Evolutionary conservation across 106 monocot species (phyloP), one percentile per base, ranked within the genome.

Genomic region (Allium cepa): DNA sequence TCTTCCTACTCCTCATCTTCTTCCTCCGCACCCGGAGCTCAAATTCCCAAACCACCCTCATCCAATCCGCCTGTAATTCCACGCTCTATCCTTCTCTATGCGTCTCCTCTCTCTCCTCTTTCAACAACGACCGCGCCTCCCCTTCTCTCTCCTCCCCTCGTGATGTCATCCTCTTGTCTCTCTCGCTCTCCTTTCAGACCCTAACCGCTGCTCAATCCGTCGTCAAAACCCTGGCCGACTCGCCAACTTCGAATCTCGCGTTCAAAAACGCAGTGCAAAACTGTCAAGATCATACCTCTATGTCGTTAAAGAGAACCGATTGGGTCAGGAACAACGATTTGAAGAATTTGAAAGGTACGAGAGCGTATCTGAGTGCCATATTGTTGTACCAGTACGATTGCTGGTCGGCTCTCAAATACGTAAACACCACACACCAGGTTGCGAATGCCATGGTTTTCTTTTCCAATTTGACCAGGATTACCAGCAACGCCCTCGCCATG

Each of bases 361-460:
- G 79, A 10, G 74, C 78, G 17, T 82, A 61, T 53, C 72, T 78
- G 26, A 49, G 80, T 48, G 94, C 90, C 48, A 85, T 84, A 4
- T 77, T 94, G 28, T 78, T 77, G 18, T 90, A 87, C 77, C 90
- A 90, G 75, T 91, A 94, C 82, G 94, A 90, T 75, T 94, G 90
- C 80, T 90, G 75, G 72, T 80, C 81, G 17, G 83, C 76, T 61
- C 79, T 94, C 68, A 85, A 83, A 62, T 84, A 85, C 75, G 91
- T 90, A 22, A 90, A 84, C 67, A 64, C 68, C 60, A 82, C 82
- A 56, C 50, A 45, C 69, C 78, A 72, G 73, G 78, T 87, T 51
- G 63, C 78, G 70, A 63, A 22, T 26, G 66, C 82, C 17, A 82
- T 92, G 84, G 49, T 74, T 64, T 78, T 72, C 73, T 58, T 82